phyloP scores from a whole-genome alignment of 805 yeast genomes.

The Phaffomyces antillensis region DNA sequence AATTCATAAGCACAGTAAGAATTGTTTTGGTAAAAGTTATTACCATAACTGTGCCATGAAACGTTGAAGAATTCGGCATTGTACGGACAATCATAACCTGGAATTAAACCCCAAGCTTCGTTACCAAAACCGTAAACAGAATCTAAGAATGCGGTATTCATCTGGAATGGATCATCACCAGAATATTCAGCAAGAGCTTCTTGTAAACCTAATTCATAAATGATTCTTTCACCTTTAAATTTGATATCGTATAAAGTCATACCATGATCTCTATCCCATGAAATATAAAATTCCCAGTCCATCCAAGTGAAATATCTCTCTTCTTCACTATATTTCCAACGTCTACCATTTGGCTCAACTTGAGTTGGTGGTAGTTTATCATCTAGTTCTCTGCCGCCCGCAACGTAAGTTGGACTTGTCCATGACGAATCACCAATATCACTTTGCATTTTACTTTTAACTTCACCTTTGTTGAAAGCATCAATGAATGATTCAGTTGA shows the following conservation, averaged over 20 bases:
- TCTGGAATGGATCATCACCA: constrained; percentile 27
- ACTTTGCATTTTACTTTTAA: constrained; percentile 14
- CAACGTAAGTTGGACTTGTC: constrained; percentile 10
- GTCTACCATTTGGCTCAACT: constrained; percentile 23
- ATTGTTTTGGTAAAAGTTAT: constrained; percentile 20
- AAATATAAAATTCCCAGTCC: constrained; percentile 24
- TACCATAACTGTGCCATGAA: constrained; percentile 21
- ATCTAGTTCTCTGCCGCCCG: constrained; percentile 19
- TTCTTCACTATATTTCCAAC: constrained; percentile 20
- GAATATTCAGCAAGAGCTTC: constrained; percentile 26
- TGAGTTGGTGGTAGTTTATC: constrained; percentile 19
- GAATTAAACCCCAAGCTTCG: constrained; percentile 23
- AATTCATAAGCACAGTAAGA: constrained; percentile 22
- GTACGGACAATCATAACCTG: constrained; percentile 25
- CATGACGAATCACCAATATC: constrained; percentile 3
- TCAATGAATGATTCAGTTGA: constrained; percentile 19
- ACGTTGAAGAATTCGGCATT: constrained; percentile 24
- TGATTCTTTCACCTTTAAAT: constrained; percentile 25
- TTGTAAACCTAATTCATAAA: constrained; percentile 23
- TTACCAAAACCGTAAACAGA: constrained; percentile 24
- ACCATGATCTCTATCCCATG: constrained; percentile 23
- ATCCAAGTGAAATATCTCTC: constrained; percentile 26
- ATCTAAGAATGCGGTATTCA: constrained; percentile 22
- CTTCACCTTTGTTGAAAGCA: constrained; percentile 17
- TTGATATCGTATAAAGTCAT: constrained; percentile 21